Evolutionary conservation across 1,139 yeast genomes (phyloP).

Genomic region (Hansenula sp.): DNA sequence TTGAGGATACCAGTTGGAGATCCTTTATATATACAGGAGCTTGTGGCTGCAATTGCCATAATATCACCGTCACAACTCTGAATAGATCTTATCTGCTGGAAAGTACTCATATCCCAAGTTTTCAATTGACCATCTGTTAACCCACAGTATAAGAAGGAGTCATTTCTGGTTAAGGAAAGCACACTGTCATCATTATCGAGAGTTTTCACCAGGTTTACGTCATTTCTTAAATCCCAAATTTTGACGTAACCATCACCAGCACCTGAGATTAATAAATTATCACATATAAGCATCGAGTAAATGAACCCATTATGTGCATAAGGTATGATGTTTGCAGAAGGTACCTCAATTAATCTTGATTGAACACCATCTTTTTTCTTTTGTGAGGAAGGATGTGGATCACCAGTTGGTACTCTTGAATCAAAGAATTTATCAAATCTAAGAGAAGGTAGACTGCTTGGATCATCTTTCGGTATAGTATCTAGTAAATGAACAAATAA

Average conservation of each 20-base stretch:
- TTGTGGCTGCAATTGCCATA: constrained; percentile 44
- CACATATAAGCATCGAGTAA: constrained; percentile 52
- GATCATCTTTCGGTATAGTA: constrained; percentile 26
- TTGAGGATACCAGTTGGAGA: constrained; percentile 46
- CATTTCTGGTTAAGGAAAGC: constrained; percentile 58
- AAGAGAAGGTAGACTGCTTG: constrained; percentile 63
- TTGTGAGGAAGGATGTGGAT: not conserved
- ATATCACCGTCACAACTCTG: constrained; percentile 44
- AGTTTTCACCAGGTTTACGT: constrained; percentile 5
- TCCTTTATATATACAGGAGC: constrained; percentile 32
- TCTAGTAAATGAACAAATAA: constrained; percentile 50
- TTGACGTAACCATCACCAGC: constrained; percentile 90
- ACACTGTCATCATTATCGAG: constrained; percentile 68
- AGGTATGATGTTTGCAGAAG: constrained; percentile 55
- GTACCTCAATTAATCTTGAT: constrained; percentile 57
- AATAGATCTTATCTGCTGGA: constrained; percentile 61
- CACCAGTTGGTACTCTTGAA: constrained; percentile 81
- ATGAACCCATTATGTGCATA: constrained; percentile 94
- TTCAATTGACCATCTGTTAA: constrained; percentile 65
- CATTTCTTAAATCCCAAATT: constrained; percentile 52
- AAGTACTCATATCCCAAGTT: constrained; percentile 81
- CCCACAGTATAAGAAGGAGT: constrained; percentile 75
- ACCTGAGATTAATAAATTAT: constrained; percentile 52
- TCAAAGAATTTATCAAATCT: constrained; percentile 88
- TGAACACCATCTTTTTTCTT: constrained; percentile 3